Evolutionary conservation across 345 rosid genomes (phyloP).

Genomic region (Brassica incana): DNA sequence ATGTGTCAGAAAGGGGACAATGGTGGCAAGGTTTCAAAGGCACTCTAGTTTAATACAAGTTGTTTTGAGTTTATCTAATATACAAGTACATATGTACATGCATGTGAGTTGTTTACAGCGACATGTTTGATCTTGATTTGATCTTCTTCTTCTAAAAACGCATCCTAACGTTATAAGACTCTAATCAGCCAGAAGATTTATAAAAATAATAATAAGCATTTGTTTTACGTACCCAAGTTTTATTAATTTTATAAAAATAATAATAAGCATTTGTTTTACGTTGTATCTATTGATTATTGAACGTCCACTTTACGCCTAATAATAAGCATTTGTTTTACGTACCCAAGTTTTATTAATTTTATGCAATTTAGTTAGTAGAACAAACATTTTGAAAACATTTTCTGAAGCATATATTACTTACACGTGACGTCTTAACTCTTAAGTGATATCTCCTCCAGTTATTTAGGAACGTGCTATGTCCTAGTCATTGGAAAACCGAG

Average conservation of each 20-base stretch:
- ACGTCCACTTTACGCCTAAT: neutral
- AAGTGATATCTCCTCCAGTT: neutral
- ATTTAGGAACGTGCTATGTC: conserved; percentile 16
- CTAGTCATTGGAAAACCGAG: neutral
- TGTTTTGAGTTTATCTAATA: neutral
- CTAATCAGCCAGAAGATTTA: neutral
- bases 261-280: neutral
- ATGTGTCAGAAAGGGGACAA: neutral
- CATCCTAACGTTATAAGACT: neutral
- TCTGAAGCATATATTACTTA: conserved; percentile 11
- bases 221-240: neutral
- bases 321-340: neutral
- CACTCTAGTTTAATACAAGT: neutral
- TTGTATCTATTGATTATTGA: too few relatives aligned
- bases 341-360: neutral
- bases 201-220: neutral
- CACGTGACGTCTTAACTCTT: conserved; percentile 12
- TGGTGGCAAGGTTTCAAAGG: conserved; percentile 6
- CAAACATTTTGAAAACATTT: conserved; percentile 9
- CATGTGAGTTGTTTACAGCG: neutral
- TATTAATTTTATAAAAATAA: neutral
- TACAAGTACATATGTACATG: neutral
- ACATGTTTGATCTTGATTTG: neutral
- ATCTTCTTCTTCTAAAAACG: neutral
- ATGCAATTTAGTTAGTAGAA: neutral